These are phyloP conservation scores for Metahyphopichia silvanorum DNA, from an alignment of 805 yeast species.

Conservation along the genomic window DNA sequence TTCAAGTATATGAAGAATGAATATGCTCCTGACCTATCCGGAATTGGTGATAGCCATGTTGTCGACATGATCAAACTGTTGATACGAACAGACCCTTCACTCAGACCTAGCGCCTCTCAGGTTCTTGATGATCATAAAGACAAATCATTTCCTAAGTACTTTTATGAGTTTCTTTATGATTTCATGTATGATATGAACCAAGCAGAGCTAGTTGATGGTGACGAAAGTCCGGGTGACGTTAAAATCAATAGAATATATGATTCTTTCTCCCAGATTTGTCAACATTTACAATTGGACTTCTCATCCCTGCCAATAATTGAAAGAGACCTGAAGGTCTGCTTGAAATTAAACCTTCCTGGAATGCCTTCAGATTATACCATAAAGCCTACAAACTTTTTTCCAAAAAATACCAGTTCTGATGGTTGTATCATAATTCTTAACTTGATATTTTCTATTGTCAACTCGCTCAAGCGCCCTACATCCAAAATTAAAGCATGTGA, in stretches of 20 bases:
- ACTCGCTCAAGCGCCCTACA: constrained; percentile 57
- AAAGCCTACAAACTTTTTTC: constrained; percentile 24
- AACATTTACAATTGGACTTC: constrained; percentile 21
- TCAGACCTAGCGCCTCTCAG: constrained; percentile 54
- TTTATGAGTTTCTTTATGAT: constrained; percentile 67
- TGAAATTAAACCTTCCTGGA: constrained; percentile 51
- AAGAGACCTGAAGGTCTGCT: constrained; percentile 19
- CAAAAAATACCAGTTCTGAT: constrained; percentile 5
- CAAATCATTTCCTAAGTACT: constrained; percentile 60
- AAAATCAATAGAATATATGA: constrained; percentile 58
- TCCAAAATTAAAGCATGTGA: constrained; percentile 72
- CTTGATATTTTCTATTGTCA: constrained; percentile 54
- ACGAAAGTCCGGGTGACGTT: constrained; percentile 29
- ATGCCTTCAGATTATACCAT: constrained; percentile 44
- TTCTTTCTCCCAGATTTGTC: constrained; percentile 48
- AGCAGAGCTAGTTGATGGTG: constrained; percentile 11
- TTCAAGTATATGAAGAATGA: constrained; percentile 77
- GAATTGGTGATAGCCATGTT: constrained; percentile 49
- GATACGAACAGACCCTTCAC: constrained; percentile 59
- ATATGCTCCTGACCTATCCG: constrained; percentile 58
- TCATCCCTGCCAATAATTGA: too few relatives aligned
- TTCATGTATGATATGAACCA: constrained; percentile 45
- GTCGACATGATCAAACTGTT: constrained; percentile 57
- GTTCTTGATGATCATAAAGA: constrained; percentile 51
- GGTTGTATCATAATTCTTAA: constrained; percentile 58